Base-by-base conservation (phyloP, 1,139 yeast species). In the Kurtzmaniella quercitrusa region DNA sequence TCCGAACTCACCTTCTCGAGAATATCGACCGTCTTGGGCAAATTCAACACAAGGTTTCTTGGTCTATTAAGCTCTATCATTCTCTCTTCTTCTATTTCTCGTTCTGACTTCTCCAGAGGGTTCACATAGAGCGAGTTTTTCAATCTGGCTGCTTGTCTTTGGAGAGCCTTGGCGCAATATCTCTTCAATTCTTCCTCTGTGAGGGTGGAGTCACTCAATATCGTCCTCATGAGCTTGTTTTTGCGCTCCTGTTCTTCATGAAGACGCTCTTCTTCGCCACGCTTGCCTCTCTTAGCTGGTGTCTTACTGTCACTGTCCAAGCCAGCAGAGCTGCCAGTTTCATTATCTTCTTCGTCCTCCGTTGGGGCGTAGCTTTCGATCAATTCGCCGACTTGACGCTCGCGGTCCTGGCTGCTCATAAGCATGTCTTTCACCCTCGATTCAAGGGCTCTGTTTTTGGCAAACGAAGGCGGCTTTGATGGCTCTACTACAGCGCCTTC, bases 401-500 rank as follows among this genome's bases (percentile, higher is more conserved):
- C 59, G 24, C 36, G 16, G 16, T 31, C 36, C 10, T 31, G 69
- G 70, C 25, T 61, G 56, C 44, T 71, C 50, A 29, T 69, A 60
- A 10, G 75, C 73, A 49, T 67, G 66, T 44, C 56, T 59, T 34
- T 56, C 15, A 37, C 40, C 50, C 58, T 62, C 47, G 42, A 44
- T 47, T 70, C 75, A 34, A 57, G 50, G 8, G 45, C 50, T 36
- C 73, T 66, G 53, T 82, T 82, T 46, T 71, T 76, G 24, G 66
- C 70, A 59, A 77, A 91, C 1, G 97, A 82, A 1, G 99, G 99
- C 0, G 99, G 99, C 48, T 81, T 75, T 0, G 85, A 71, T 3
- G 76, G 61, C 49, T 72, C 81, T 2, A 77, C 53, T 60, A 48
- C 51, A 2, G 65, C 59, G 2, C 66, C 60, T 27, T 62, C 66